Conservation (phyloP, 306 rosid genomes). For the Cucurbita moschata region DNA sequence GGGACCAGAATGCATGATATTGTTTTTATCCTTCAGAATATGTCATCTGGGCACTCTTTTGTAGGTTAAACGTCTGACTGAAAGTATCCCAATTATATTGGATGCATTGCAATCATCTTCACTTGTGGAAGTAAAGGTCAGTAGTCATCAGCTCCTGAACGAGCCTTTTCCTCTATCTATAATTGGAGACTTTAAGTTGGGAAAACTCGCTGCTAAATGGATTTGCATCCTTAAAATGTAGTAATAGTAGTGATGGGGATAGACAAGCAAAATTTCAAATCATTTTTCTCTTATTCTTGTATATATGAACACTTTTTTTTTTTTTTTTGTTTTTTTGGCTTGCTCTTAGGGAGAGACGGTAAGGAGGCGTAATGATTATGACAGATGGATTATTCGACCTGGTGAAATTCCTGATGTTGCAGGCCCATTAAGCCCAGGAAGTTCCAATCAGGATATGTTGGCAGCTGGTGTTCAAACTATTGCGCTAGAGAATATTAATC, state of each 20-base stretch:
- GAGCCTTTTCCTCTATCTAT: neutral
- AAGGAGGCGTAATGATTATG: slow-evolving; percentile 60
- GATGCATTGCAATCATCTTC: slow-evolving; percentile 50
- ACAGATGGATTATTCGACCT: slow-evolving; percentile 51
- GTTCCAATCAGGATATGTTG: slow-evolving; percentile 24
- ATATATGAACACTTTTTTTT: neutral
- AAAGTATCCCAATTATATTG: slow-evolving; percentile 44
- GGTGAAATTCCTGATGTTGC: slow-evolving; percentile 23
- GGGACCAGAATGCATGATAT: neutral
- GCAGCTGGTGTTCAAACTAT: slow-evolving; percentile 31
- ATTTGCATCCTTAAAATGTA: neutral
- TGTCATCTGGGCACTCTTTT: slow-evolving; percentile 1
- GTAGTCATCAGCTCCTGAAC: neutral
- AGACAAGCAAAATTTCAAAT: neutral
- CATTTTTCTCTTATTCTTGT: neutral
- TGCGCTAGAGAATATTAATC: slow-evolving; percentile 22
- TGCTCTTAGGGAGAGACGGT: slow-evolving; percentile 54
- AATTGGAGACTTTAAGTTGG: neutral
- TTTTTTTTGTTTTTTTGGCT: neutral
- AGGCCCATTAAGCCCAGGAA: slow-evolving; percentile 21
- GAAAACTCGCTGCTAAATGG: neutral
- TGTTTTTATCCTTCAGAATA: neutral
- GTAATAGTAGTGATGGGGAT: neutral
- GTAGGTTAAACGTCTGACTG: slow-evolving; percentile 62
- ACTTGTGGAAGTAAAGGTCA: slow-evolving; percentile 60